phyloP scores from a whole-genome alignment of 2,329 filamentous ascomycete species.

The Magnaporthiopsis incrustans region DNA sequence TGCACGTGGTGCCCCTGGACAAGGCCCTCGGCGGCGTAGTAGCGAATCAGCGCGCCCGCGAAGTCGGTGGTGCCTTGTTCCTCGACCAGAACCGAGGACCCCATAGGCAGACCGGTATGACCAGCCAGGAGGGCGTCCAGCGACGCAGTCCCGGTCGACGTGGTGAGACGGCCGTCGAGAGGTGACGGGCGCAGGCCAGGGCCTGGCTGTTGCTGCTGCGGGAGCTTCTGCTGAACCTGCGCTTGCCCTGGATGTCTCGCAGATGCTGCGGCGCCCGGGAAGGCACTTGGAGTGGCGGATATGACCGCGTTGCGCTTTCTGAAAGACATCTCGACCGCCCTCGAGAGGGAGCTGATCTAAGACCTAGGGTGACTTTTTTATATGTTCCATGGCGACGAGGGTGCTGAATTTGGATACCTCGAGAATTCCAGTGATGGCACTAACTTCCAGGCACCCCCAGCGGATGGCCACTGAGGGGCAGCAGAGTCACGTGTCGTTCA shows the following conservation, averaged over 20 bases:
- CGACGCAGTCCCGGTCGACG: conserved; percentile 82
- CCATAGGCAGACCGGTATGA: conserved; percentile 76
- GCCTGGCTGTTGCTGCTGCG: conserved; percentile 20
- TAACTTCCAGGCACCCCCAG: neutral
- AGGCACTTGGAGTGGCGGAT: conserved; percentile 24
- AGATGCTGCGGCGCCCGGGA: conserved; percentile 3
- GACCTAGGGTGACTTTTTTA: neutral
- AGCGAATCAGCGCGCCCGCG: conserved; percentile 71
- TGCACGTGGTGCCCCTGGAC: conserved; percentile 87
- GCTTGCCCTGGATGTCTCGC: neutral
- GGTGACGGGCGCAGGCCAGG: conserved; percentile 71
- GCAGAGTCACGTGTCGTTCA: conserved; percentile 4
- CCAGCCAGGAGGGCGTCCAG: conserved; percentile 80
- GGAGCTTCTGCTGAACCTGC: conserved; percentile 19
- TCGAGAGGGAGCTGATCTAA: neutral
- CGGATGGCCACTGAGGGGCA: neutral
- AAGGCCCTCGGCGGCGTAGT: conserved; percentile 88
- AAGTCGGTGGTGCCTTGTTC: conserved; percentile 95
- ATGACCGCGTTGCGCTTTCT: conserved; percentile 49
- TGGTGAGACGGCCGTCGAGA: conserved; percentile 77
- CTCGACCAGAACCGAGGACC: conserved; percentile 71
- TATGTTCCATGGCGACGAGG: too few species aligned
- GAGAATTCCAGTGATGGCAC: neutral
- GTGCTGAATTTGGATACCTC: too few species aligned
- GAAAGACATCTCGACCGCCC: conserved; percentile 40